Evolutionary conservation across 139 green algal species (phyloP), one percentile per base, ranked within the genome.

Genomic region (Mesostigma viride): DNA sequence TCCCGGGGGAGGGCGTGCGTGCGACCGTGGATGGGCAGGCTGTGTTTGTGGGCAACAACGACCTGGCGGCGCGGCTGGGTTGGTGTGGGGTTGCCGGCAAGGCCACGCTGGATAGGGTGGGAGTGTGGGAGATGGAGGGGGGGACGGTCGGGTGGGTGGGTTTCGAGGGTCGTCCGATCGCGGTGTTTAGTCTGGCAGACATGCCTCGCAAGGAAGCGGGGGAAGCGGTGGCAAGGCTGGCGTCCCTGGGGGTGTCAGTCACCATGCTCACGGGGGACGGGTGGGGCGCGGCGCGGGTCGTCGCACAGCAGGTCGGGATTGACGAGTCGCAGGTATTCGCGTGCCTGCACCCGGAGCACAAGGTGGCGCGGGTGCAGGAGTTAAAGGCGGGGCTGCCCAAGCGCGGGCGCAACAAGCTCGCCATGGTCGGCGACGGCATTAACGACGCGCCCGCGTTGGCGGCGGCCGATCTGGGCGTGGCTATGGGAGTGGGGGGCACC

Each of bases 371-470:
- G n/a, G n/a, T n/a, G n/a, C n/a, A n/a, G n/a, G n/a, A n/a, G n/a
- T n/a, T n/a, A n/a, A n/a, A n/a, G n/a, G n/a, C n/a, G n/a, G n/a
- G n/a, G n/a, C n/a, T n/a, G n/a, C n/a, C n/a, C n/a, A n/a, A n/a
- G n/a, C n/a, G n/a, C n/a, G n/a, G n/a, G n/a, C n/a, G n/a, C n/a
- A n/a, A n/a, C n/a, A n/a, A n/a, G n/a, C n/a, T n/a, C n/a, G n/a
- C n/a, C n/a, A n/a, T n/a, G n/a, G 80, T 87, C 17, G 85, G 85
- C 1, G 85, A 91, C 65, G 85, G 85, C 35, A 71, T 90, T 48
- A 91, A 91, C 72, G 85, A 91, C 51, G 74, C 59, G 20, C 78
- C 64, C 20, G 77, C 82, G 36, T 53, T 85, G 11, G 72, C 51
- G 2, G 68, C 63, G 24, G 80, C 74, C n/a, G 68, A 80, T 57